phyloP scores from a whole-genome alignment of 139 green algal species.

The Protoeuglena noctilucae region DNA sequence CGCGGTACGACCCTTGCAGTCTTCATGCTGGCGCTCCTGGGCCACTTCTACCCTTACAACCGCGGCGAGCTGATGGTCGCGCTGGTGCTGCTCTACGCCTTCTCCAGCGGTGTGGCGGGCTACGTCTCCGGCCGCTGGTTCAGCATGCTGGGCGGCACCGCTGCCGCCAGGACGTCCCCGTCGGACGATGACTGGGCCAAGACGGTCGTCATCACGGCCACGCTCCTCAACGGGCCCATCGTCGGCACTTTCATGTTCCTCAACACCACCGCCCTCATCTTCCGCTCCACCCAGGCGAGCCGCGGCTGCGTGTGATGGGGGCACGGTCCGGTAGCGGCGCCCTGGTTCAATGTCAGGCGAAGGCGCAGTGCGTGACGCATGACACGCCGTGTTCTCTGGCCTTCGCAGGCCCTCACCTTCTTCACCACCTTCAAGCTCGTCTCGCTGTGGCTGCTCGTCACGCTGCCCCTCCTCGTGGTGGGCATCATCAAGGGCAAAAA shows the following conservation, averaged over 20 bases:
- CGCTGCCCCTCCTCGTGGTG: conserved; percentile 26
- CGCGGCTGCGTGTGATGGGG: too few species aligned
- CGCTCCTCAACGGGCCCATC: conserved; percentile 61
- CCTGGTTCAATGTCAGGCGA: too few species aligned
- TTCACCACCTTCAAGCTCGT: conserved; percentile 68
- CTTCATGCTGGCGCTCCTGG: conserved; percentile 66
- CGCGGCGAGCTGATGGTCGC: conserved; percentile 65
- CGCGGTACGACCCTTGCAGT: too few species aligned
- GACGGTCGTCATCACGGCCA: conserved; percentile 52
- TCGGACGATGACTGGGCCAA: conserved; percentile 59
- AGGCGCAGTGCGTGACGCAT: too few species aligned
- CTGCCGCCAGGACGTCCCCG: too few species aligned
- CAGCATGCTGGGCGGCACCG: conserved; percentile 68
- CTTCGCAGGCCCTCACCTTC: conserved; percentile 31
- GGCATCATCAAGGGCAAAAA: conserved; percentile 31
- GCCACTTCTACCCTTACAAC: conserved; percentile 89
- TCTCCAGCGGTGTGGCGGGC: conserved; percentile 63
- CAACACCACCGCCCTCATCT: conserved; percentile 64
- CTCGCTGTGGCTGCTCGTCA: conserved; percentile 24
- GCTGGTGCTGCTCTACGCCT: conserved; percentile 72
- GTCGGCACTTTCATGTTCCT: conserved; percentile 61
- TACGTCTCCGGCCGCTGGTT: conserved; percentile 66
- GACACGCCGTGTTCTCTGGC: too few species aligned
- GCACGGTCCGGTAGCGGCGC: too few species aligned
- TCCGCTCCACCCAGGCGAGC: conserved; percentile 44